Evolutionary conservation across 1,139 yeast species (phyloP), one percentile per base, ranked within the genome.

Genomic region (Pichia sp.): DNA sequence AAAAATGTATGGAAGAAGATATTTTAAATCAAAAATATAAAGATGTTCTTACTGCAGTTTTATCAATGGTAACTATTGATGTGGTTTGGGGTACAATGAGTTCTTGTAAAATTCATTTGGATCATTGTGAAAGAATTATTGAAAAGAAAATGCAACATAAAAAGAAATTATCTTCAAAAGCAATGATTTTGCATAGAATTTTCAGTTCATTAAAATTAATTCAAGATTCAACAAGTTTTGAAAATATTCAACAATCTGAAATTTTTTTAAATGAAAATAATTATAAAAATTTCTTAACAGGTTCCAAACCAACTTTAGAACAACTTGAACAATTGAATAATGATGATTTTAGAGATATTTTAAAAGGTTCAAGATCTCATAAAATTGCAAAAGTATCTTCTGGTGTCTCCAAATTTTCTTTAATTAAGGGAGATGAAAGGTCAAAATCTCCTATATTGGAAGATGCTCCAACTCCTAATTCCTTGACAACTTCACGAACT

Each of bases 51-150:
- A 83, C 88, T 39, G 93, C 95, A 0, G 80, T 85, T 18, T 69
- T 86, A 63, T 79, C 93, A 3, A 84, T 86, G 95, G 84, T 81
- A 38, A 79, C 89, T 19, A 85, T 86, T 42, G 95, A 86, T 62
- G 79, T 84, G 43, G 91, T 84, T 8, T 83, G 94, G 84, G 95
- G 96, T 1, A 81, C 93, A 1, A 84, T 84, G 93, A 81, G 82
- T 46, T 94, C 84, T 51, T 84, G 95, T 52, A 77, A 78, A 47
- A 72, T 78, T 45, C 84, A 85, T 60, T 67, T 86, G 42, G 73
- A 77, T 40, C 78, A 88, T 55, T 84, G 95, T 64, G 91, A 85
- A 45, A 73, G 73, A 45, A 81, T 84, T 38, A 81, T 86, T 25
- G 71, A 74, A 33, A 74, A 79, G 51, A 77, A 89, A 52, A 79